Evolutionary conservation across 1,284 basidiomycete genomes (phyloP).

Genomic region (Fistulina hepatica): DNA sequence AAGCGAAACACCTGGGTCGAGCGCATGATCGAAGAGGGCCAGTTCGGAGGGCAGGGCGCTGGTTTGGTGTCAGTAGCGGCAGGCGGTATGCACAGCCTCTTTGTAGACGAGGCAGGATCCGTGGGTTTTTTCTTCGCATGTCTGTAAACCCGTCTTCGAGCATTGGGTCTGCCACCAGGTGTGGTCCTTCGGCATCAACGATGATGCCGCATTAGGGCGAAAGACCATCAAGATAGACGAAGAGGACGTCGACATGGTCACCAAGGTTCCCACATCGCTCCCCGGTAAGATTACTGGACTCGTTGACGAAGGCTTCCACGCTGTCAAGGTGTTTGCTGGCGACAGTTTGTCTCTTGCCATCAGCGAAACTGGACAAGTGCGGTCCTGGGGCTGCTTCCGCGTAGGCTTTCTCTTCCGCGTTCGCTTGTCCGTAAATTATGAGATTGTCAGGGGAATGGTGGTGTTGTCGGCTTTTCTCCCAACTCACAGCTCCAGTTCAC

Average conservation of each 20-base stretch:
- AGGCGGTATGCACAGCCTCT: slow-evolving; percentile 65
- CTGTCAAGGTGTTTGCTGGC: slow-evolving; percentile 61
- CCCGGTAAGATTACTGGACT: slow-evolving; percentile 38
- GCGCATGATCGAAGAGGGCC: slow-evolving; percentile 48
- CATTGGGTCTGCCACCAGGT: slow-evolving; percentile 28
- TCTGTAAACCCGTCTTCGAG: slow-evolving; percentile 4
- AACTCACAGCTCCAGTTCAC: slow-evolving; percentile 35
- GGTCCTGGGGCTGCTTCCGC: slow-evolving; percentile 77
- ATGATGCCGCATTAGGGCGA: slow-evolving; percentile 74
- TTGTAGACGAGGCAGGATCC: slow-evolving; percentile 52
- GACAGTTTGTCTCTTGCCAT: slow-evolving; percentile 67
- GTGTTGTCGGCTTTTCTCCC: slow-evolving; percentile 64
- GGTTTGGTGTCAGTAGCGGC: slow-evolving; percentile 55
- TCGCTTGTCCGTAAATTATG: slow-evolving; percentile 2
- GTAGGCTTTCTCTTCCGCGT: slow-evolving; percentile 32
- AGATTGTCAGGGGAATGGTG: slow-evolving; percentile 43
- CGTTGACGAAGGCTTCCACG: slow-evolving; percentile 53
- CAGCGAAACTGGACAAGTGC: slow-evolving; percentile 53
- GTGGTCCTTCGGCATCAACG: slow-evolving; percentile 75
- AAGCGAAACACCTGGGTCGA: slow-evolving; percentile 58
- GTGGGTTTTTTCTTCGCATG: slow-evolving; percentile 27
- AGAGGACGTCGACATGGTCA: too few relatives aligned
- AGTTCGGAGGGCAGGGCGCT: slow-evolving; percentile 53
- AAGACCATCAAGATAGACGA: slow-evolving; percentile 46
- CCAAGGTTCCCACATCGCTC: too few relatives aligned